A percentile compares a stretch with the other conserved stretches of the same genome.
Conservation (phyloP, 768 basidiomycete genomes). For the Leccinum pellstonianum region DNA sequence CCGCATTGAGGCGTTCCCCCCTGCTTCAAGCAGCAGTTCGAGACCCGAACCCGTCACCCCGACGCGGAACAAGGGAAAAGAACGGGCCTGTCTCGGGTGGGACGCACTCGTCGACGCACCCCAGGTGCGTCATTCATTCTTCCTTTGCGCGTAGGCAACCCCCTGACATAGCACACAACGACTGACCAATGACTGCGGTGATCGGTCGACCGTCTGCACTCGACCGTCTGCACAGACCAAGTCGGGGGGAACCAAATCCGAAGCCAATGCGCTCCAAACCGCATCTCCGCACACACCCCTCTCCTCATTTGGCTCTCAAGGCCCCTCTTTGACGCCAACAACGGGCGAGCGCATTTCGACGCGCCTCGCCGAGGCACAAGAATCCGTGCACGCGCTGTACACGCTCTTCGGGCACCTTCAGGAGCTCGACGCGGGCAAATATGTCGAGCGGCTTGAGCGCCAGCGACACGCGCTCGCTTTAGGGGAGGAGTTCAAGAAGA, state of each 20-base stretch:
- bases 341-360: slow-evolving; percentile 28
- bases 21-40: background rate
- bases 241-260: background rate
- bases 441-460: slow-evolving; percentile 41
- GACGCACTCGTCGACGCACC: slow-evolving; percentile 3
- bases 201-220: background rate
- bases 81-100: slow-evolving; percentile 5
- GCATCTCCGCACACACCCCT: background rate
- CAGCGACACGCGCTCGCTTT: slow-evolving; percentile 37
- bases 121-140: slow-evolving; percentile 6
- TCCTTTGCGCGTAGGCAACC: background rate
- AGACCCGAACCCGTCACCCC: slow-evolving; percentile 19
- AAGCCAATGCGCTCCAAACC: background rate
- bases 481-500: slow-evolving; percentile 35
- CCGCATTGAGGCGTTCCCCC: background rate
- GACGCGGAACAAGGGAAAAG: slow-evolving; percentile 28
- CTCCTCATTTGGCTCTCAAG: slow-evolving; percentile 4
- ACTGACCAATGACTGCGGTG: background rate
- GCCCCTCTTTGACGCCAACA: background rate
- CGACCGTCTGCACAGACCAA: slow-evolving; percentile 10
- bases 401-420: slow-evolving; percentile 12
- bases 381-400: background rate
- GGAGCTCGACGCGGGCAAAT: slow-evolving; percentile 21
- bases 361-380: background rate
- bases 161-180: slow-evolving; percentile 6